Percentiles rank a stretch among this genome's conserved stretches.
phyloP scores from a whole-genome alignment of 805 yeast genomes.

The Zygosaccharomyces siamensis region DNA sequence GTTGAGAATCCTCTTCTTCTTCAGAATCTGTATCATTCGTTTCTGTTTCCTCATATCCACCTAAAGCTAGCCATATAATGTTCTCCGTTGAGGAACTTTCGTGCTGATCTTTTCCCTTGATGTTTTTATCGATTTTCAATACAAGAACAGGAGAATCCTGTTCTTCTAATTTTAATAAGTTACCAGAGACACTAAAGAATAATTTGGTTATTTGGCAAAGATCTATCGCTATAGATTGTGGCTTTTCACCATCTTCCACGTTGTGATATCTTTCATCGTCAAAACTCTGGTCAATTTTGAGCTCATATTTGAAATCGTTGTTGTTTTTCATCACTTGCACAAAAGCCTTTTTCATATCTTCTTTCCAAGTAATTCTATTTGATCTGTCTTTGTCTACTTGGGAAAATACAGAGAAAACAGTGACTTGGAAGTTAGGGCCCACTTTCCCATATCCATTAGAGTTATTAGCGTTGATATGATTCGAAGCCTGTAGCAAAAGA shows the following conservation, averaged over 20 bases:
- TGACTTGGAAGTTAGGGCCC: slow-evolving; percentile 58
- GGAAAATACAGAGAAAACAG: slow-evolving; percentile 58
- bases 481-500: slow-evolving; percentile 57
- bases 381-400: slow-evolving; percentile 41
- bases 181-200: slow-evolving; percentile 69
- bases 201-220: slow-evolving; percentile 44
- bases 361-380: slow-evolving; percentile 62
- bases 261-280: slow-evolving; percentile 74
- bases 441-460: slow-evolving; percentile 34
- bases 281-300: slow-evolving; percentile 52
- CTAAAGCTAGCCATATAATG: slow-evolving; percentile 51
- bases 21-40: slow-evolving; percentile 28
- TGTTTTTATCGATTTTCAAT: slow-evolving; percentile 41
- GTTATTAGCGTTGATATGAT: slow-evolving; percentile 34
- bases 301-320: slow-evolving; percentile 38
- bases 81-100: slow-evolving; percentile 24
- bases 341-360: slow-evolving; percentile 55
- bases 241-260: slow-evolving; percentile 41
- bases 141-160: slow-evolving; percentile 62
- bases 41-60: slow-evolving; percentile 36
- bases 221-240: slow-evolving; percentile 35
- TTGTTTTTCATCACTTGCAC: slow-evolving; percentile 39
- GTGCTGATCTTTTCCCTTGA: slow-evolving; percentile 22
- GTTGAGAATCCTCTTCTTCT: slow-evolving; percentile 20
- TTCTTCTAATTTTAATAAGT: slow-evolving; percentile 56